These are phyloP conservation scores for Geranium brycei DNA, from an alignment of 345 rosid species.

Conservation along the genomic window DNA sequence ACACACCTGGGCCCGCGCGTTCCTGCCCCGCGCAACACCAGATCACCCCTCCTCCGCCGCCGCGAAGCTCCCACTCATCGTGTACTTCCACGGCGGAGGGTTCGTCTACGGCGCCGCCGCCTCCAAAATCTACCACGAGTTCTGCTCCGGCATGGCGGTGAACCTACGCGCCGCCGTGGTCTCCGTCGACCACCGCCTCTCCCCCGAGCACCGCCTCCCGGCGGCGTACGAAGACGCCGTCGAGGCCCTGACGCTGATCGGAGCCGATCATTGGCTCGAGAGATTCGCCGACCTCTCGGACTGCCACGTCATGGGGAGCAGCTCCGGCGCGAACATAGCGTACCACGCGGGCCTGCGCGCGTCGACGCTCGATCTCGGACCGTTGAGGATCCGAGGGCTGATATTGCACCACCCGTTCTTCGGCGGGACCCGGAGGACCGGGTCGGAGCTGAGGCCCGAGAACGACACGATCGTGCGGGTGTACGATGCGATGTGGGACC, in stretches of 20 bases:
- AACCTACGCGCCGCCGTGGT: constrained; percentile 27
- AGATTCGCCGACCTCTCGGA: constrained; percentile 22
- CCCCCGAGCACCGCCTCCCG: constrained; percentile 64
- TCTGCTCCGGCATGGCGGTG: constrained; percentile 23
- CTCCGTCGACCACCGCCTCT: constrained; percentile 38
- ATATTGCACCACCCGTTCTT: constrained; percentile 50
- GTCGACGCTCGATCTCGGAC: constrained; percentile 8
- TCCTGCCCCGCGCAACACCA: constrained; percentile 13
- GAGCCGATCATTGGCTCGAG: constrained; percentile 27
- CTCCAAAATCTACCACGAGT: constrained; percentile 6
- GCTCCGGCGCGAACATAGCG: constrained; percentile 54
- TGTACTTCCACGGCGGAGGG: constrained; percentile 57
- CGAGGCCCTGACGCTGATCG: constrained; percentile 34
- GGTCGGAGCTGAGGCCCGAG: constrained; percentile 28
- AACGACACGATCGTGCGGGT: constrained; percentile 16
- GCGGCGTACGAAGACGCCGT: constrained; percentile 50
- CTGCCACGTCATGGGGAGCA: constrained; percentile 38
- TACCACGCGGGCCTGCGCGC: constrained; percentile 36
- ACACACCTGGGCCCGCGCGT: constrained; percentile 23
- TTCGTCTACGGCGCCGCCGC: constrained; percentile 33
- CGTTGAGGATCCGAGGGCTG: constrained; percentile 51
- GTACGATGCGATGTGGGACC: constrained; percentile 41
- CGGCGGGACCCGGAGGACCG: constrained; percentile 34
- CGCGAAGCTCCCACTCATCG: constrained; percentile 38
- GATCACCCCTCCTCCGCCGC: background rate